Percentiles rank a stretch among this genome's conserved stretches.
These are phyloP conservation scores for Climacium dendroides DNA, from an alignment of 225 moss, liverwort and hornwort species.

Conservation along the genomic window DNA sequence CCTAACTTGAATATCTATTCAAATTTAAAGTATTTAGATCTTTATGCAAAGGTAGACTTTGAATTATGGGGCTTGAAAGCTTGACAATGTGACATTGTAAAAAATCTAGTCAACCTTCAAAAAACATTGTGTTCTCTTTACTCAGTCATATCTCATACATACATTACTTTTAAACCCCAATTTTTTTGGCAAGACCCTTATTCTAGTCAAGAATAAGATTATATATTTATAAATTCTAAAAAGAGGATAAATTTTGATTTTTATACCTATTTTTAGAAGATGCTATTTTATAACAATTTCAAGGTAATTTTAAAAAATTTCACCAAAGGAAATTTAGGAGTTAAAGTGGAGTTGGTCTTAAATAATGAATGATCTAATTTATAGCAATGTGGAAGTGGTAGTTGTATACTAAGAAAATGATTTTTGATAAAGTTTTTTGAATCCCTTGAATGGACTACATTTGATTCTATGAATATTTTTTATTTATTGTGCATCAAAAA, in stretches of 20 bases:
- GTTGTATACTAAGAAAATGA: neutral
- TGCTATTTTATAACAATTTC: rapidly evolving
- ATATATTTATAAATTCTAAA: neutral
- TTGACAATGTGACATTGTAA: too few relatives aligned
- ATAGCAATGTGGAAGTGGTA: neutral
- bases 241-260: neutral
- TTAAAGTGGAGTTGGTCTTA: rapidly evolving
- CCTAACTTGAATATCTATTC: rapidly evolving
- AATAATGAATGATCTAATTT: neutral
- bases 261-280: rapidly evolving
- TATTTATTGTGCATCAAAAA: neutral
- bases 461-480: neutral
- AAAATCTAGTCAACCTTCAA: neutral
- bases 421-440: neutral
- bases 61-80: rapidly evolving
- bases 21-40: rapidly evolving
- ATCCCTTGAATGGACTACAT: neutral
- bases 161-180: neutral
- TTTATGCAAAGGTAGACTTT: neutral
- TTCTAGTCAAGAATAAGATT: neutral
- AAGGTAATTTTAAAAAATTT: too few relatives aligned
- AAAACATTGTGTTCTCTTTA: neutral
- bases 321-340: rapidly evolving
- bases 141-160: rapidly evolving
- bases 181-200: neutral